Base-by-base conservation (phyloP, 345 rosid genomes). In the Cardiospermum halicacabum region DNA sequence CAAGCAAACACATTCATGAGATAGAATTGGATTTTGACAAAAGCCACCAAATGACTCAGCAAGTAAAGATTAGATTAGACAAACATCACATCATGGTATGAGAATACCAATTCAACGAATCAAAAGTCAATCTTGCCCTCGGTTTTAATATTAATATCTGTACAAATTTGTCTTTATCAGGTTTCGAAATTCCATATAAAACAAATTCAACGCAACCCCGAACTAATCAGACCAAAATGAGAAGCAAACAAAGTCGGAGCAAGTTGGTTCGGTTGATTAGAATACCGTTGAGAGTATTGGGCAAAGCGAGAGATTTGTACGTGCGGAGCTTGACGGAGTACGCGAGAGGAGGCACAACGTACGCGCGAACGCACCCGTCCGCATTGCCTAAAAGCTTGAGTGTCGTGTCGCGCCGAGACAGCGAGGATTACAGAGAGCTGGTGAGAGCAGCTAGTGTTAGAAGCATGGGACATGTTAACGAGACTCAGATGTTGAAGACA, bases 401-500 rank as follows among this genome's bases (percentile, higher is more conserved):
- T 67, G 68, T 59, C 12, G 59, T 72, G 21, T 72, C 88, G 3
- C 48, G 73, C 6, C 65, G 79, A 32, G 68, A 60, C 19, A 56
- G n/a, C 5, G 97, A 90, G 6, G 97, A 90, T 67, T 84, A 76
- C 55, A 66, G 77, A 26, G 90, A 87, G 77, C 87, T 85, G 5
- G 62, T 83, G 11, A 77, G 91, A 71, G 91, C 91, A 8, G 91
- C 91, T 0, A 83, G 88, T 0, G 86, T 73, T 0, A 72, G 91
- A 64, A 74, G 76, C 58, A 43, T 70, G 37, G 91, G 88, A 1
- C 88, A 85, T 56, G 51, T 53, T 54, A 85, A 78, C 21, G 91
- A 85, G 70, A 43, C 76, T 0, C 84, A 85, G 72, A 75, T 81
- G 68, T 51, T 77, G 36, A 50, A 77, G 56, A 77, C 82, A 27